Percentiles rank a stretch among this genome's conserved stretches.
These are phyloP conservation scores for Xylaria sp. DNA, from an alignment of 2,329 filamentous ascomycete species.

Conservation along the genomic window DNA sequence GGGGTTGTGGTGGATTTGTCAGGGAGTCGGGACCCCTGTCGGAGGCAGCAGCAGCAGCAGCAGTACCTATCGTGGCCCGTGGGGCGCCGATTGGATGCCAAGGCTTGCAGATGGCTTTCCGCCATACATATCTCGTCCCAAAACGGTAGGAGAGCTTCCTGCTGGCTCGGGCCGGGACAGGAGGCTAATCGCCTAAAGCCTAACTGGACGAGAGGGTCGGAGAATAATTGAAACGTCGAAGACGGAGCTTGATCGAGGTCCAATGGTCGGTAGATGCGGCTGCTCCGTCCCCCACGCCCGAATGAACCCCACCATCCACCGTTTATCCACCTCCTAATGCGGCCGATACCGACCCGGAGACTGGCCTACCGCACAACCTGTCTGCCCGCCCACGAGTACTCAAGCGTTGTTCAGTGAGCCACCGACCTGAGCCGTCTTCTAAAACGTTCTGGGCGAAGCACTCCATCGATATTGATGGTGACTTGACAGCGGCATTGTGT, in stretches of 20 bases:
- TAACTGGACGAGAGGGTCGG: conserved; percentile 1
- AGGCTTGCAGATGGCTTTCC: conserved; percentile 12
- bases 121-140: conserved; percentile 3
- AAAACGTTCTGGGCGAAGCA: no score
- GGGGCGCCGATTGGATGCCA: conserved; percentile 19
- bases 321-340: no score
- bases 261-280: not conserved
- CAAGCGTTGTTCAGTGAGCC: no score
- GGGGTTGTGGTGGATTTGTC: not conserved
- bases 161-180: conserved; percentile 10
- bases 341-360: no score
- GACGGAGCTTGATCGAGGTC: not conserved
- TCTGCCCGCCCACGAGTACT: no score
- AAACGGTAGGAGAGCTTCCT: not conserved
- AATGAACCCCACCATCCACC: not conserved
- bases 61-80: no score
- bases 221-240: not conserved
- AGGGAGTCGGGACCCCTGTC: not conserved
- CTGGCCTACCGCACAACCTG: not conserved
- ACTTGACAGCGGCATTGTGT: no score
- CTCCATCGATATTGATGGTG: no score
- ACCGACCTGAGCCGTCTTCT: no score
- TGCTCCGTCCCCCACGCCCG: not conserved
- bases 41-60: not conserved
- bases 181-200: conserved; percentile 16